Base-by-base conservation (phyloP, 345 rosid genomes). In the Murraya koenigii region DNA sequence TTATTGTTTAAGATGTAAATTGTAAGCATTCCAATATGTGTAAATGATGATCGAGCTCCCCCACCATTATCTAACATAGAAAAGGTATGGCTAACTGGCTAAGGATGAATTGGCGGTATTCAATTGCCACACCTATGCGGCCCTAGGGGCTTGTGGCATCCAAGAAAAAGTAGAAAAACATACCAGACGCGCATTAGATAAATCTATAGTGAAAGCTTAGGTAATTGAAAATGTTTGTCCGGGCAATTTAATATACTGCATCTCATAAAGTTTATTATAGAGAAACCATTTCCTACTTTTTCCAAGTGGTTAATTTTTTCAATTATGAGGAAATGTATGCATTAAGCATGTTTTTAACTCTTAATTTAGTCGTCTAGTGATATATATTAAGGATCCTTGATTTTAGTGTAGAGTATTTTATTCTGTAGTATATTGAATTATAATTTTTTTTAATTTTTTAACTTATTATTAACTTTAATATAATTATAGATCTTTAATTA, bases 41-140 rank as follows among this genome's bases (percentile, higher is more conserved):
- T 55, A 66, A 79, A 72, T 66, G 35, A 75, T 81, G 61, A 72
- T 23, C 20, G 33, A 66, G 80, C 76, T 79, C 33, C 84, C 86
- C 82, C 85, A 78, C 85, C 79, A 84, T 76, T 80, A 68, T 80
- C 84, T 6, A 63, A 72, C 81, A 52, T 13, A 41, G 32, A 75
- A 72, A 77, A 47, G 74, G 39, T 41, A 65, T 67, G 84, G 80
- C 76, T 33, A 58, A 63, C 60, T 67, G 84, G 80, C 76, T 33
- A 58, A 63, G 74, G 47, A 72, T 35, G 35, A 75, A 63, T 75
- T 72, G 84, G 84, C 71, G 60, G 80, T 61, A 67, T 49, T 39
- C 14, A 33, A 44, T 70, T 25, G 39, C 74, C 73, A 22, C 61
- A 52, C 74, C 74, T 82, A 73, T 62, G 20, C 69, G 69, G 66